These are phyloP conservation scores for Yarrowia sp. DNA, from an alignment of 805 yeast genomes.

Conservation along the genomic window DNA sequence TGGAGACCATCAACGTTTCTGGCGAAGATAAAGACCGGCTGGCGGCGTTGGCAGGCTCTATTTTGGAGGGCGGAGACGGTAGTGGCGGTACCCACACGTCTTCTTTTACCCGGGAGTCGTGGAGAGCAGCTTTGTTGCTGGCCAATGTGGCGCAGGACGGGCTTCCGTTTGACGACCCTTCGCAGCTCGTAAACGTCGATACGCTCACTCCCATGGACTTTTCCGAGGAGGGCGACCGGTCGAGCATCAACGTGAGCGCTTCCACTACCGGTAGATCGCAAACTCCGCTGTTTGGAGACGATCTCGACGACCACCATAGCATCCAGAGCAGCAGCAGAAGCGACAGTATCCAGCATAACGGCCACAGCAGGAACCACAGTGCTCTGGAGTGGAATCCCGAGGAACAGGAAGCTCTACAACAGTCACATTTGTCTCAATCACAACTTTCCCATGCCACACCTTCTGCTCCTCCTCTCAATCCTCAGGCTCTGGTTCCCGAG, in stretches of 20 bases:
- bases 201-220: conserved; percentile 9
- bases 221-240: conserved; percentile 5
- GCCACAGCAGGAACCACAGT: background rate
- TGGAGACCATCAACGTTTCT: conserved; percentile 13
- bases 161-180: background rate
- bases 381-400: conserved; percentile 18
- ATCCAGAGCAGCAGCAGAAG: background rate
- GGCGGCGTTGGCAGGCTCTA: background rate
- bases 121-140: conserved; percentile 4
- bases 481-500: background rate
- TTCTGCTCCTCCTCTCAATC: background rate
- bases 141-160: conserved; percentile 20
- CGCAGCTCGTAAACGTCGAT: background rate
- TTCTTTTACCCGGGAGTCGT: conserved; percentile 10
- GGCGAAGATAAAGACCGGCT: conserved; percentile 9
- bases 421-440: conserved; percentile 1
- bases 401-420: conserved; percentile 14
- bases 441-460: background rate
- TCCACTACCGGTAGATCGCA: conserved; percentile 7
- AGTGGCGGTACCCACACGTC: background rate
- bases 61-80: background rate
- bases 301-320: conserved; percentile 4
- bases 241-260: background rate
- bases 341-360: background rate
- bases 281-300: conserved; percentile 19